Evolutionary conservation across 768 basidiomycete species (phyloP).

Genomic region (Filobasidium floriforme): DNA sequence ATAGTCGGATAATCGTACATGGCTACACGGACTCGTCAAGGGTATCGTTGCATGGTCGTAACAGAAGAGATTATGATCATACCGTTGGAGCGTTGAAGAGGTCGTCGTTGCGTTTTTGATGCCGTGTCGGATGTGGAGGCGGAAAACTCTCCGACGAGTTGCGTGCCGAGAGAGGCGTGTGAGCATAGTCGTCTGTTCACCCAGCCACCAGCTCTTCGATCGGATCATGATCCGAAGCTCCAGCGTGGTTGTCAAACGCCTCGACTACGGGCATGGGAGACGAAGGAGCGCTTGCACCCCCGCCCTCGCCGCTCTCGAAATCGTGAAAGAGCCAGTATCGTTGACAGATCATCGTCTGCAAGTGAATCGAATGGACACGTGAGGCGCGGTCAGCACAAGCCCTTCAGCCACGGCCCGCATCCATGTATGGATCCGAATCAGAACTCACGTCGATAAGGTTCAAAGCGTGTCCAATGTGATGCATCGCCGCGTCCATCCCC

Average conservation of each 20-base stretch:
- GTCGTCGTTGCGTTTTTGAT: too few relatives aligned
- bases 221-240: background rate
- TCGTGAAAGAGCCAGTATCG: slow-evolving; percentile 14
- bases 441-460: slow-evolving; percentile 22
- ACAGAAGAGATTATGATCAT: too few relatives aligned
- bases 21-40: too few relatives aligned
- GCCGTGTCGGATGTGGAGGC: too few relatives aligned
- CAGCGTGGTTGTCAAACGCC: background rate
- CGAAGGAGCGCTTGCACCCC: background rate
- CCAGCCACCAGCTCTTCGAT: background rate
- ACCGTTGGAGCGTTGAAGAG: too few relatives aligned
- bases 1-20: too few relatives aligned
- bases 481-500: slow-evolving; percentile 21
- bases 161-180: too few relatives aligned
- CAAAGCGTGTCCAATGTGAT: slow-evolving; percentile 23
- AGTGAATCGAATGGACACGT: background rate
- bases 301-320: background rate
- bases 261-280: background rate
- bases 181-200: too few relatives aligned
- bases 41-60: too few relatives aligned
- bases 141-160: too few relatives aligned
- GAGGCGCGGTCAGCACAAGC: too few relatives aligned
- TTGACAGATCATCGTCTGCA: slow-evolving; percentile 3
- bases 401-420: background rate
- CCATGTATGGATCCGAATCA: background rate